These are phyloP conservation scores for Kuraishia cidri DNA, from an alignment of 805 yeast genomes.

Conservation along the genomic window DNA sequence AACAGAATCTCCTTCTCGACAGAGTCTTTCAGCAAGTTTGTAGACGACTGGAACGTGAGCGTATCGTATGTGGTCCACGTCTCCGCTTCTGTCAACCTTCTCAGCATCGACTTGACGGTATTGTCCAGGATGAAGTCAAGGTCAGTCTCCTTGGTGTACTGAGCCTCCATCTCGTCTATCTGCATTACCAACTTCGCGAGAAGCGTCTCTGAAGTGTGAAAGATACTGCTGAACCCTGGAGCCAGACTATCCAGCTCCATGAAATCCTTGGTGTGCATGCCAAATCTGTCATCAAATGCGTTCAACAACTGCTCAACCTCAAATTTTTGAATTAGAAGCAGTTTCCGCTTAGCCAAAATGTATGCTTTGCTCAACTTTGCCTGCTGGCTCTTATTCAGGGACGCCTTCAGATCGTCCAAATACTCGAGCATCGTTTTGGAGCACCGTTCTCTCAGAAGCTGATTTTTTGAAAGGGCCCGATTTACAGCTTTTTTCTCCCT, in stretches of 20 bases:
- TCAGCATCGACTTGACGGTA: conserved; percentile 34
- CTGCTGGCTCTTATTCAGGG: not conserved
- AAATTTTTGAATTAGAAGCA: conserved; percentile 29
- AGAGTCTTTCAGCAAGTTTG: conserved; percentile 33
- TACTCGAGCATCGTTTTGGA: conserved; percentile 23
- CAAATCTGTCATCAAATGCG: conserved; percentile 15
- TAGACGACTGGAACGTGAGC: conserved; percentile 26
- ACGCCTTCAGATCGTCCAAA: conserved; percentile 2
- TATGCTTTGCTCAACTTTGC: conserved; percentile 1
- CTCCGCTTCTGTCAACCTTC: conserved; percentile 40
- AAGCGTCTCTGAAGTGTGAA: conserved; percentile 15
- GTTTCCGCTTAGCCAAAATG: conserved; percentile 12
- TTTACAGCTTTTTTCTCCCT: conserved; percentile 39
- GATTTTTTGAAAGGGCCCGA: conserved; percentile 23
- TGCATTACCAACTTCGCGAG: conserved; percentile 28
- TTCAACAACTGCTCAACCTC: conserved; percentile 5
- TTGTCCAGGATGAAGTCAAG: conserved; percentile 40
- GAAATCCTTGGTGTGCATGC: conserved; percentile 1
- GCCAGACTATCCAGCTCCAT: not conserved
- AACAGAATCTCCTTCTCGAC: conserved; percentile 46
- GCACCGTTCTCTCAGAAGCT: conserved; percentile 23
- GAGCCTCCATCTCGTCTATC: conserved; percentile 40
- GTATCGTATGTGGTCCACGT: conserved; percentile 45
- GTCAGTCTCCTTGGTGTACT: conserved; percentile 39
- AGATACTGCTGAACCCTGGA: too few relatives aligned